Percentiles rank a stretch among this genome's conserved stretches.
Evolutionary conservation across 257 asterid species (phyloP).

Genomic region (Misopates orontium): DNA sequence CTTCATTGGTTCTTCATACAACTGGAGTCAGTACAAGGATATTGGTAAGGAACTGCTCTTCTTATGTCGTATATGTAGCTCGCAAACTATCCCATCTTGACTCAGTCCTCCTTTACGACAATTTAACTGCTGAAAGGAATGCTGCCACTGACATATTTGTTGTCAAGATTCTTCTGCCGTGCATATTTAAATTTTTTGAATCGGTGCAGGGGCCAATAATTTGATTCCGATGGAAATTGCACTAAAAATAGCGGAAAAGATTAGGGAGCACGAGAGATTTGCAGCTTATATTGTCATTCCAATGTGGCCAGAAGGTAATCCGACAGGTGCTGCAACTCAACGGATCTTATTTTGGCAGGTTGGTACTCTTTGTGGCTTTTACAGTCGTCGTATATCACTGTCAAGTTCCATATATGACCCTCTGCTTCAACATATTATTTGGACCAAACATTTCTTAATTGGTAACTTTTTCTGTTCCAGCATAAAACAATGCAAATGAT

Average conservation of each 20-base stretch:
- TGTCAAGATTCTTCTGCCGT: not conserved
- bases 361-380: constrained; percentile 2
- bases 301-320: constrained; percentile 99
- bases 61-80: not conserved
- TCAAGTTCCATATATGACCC: not conserved
- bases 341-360: constrained; percentile 99
- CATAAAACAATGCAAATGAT: constrained; percentile 99
- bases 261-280: constrained; percentile 83
- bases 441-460: not conserved
- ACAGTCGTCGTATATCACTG: not conserved
- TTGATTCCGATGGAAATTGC: constrained; percentile 94
- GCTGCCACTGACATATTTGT: not conserved
- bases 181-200: not conserved
- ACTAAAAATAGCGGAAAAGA: constrained; percentile 79
- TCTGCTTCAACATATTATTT: not conserved
- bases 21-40: constrained; percentile 82
- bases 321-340: constrained; percentile 93
- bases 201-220: not conserved
- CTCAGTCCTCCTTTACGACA: not conserved
- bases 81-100: not conserved
- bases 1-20: constrained; percentile 93
- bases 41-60: constrained; percentile 52
- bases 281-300: constrained; percentile 91
- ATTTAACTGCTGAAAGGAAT: not conserved
- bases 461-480: constrained; percentile 29